Evolutionary conservation across 129 eudicot species (phyloP), one percentile per base, ranked within the genome.

Genomic region (Flaveria brownii): DNA sequence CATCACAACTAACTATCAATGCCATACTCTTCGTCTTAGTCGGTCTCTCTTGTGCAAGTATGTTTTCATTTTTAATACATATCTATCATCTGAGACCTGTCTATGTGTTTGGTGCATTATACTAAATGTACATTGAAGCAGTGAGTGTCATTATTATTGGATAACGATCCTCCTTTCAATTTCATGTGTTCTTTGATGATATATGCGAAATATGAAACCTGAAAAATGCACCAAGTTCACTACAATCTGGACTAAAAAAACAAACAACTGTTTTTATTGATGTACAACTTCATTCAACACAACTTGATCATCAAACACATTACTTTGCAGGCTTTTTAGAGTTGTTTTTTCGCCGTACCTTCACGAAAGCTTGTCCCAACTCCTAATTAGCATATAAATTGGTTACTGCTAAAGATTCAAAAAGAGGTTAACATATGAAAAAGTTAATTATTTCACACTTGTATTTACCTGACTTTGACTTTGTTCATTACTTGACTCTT

Each of bases 341-440:
- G 83, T 94, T 94, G 72, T 91, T 94, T 81, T 81, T 91, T 23
- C 73, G 88, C 6, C 97, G 87, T 25, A 88, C 83, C 93, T 91
- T 94, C 73, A 87, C 87, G 46, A 91, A 87, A 28, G 92, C 98
- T 63, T 83, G 78, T 64, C 80, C 91, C 90, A 94, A 75, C 9
- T 88, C 98, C 98, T 93, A 86, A 22, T 51, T 9, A 65, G 74
- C 12, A 56, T 70, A 78, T 30, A 76, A 51, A 50, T 20, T 20
- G 28, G 56, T 65, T 63, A 45, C 50, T 1, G 73, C 6, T 23
- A 26, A 18, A 4, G 39, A 1, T 0, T 43, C 2, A 26, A 17
- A 28, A 17, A 13, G 7, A 26, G 23, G 23, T 15, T n/a, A 42
- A 42, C 25, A 57, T n/a, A 70, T 43, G 12, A 57, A 10, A 56